phyloP scores from a whole-genome alignment of 1,139 yeast genomes.

The Geotrichum candidum region DNA sequence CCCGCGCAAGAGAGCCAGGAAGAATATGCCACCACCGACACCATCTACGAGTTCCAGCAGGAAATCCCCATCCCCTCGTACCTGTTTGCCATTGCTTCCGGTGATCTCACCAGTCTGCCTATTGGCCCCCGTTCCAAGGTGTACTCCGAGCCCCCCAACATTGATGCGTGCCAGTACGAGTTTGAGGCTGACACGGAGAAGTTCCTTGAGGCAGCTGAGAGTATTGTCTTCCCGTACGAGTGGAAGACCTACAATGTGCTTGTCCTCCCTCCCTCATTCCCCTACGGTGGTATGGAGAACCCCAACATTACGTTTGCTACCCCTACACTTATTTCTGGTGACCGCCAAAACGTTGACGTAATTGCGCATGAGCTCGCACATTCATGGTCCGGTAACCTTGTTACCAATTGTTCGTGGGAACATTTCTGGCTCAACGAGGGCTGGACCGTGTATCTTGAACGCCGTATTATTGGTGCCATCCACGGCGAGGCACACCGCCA shows the following conservation, averaged over 20 bases:
- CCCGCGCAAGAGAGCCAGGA: slow-evolving; percentile 8
- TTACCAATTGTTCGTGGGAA: slow-evolving; percentile 86
- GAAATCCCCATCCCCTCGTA: slow-evolving; percentile 83
- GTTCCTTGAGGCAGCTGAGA: slow-evolving; percentile 75
- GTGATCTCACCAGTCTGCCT: slow-evolving; percentile 59
- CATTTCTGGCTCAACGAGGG: slow-evolving; percentile 96
- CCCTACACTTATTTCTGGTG: slow-evolving; percentile 82
- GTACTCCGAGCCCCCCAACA: slow-evolving; percentile 67
- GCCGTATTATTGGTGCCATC: slow-evolving; percentile 70
- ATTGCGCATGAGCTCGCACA: slow-evolving; percentile 91
- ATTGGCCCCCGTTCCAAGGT: slow-evolving; percentile 87
- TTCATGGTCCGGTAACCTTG: slow-evolving; percentile 88
- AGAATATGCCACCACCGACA: slow-evolving; percentile 14
- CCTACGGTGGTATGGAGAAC: slow-evolving; percentile 95
- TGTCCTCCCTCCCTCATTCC: slow-evolving; percentile 76
- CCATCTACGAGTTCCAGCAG: slow-evolving; percentile 53
- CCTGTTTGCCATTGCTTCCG: slow-evolving; percentile 78
- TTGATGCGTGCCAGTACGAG: slow-evolving; percentile 69
- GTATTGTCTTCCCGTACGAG: slow-evolving; percentile 72
- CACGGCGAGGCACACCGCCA: slow-evolving; percentile 77
- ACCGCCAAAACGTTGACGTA: slow-evolving; percentile 78
- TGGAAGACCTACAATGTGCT: slow-evolving; percentile 82
- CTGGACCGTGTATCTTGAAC: slow-evolving; percentile 88
- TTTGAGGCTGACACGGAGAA: slow-evolving; percentile 73
- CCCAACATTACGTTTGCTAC: slow-evolving; percentile 89